Conservation (phyloP, 2,329 filamentous ascomycete genomes). For the Neobulgaria alba region DNA sequence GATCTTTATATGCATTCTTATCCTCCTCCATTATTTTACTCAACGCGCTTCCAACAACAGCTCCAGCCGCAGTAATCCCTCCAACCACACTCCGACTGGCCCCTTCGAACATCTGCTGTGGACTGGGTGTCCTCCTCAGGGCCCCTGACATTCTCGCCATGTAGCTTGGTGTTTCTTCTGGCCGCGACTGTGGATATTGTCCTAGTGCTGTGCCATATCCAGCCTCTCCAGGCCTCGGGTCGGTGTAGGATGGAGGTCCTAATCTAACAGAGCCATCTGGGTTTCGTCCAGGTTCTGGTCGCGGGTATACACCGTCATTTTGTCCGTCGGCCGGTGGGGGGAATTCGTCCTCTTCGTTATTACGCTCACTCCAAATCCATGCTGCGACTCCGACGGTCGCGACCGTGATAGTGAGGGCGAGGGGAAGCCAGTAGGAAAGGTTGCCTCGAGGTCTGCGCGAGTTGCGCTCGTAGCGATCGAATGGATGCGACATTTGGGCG, state of each 20-base stretch:
- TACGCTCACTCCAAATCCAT: conserved; percentile 90
- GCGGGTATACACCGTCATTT: conserved; percentile 31
- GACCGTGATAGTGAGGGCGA: conserved; percentile 77
- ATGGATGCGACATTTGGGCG: conserved; percentile 52
- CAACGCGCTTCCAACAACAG: conserved; percentile 72
- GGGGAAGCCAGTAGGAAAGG: conserved; percentile 80
- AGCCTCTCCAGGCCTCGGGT: conserved; percentile 31
- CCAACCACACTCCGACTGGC: conserved; percentile 75
- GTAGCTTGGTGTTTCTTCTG: conserved; percentile 48
- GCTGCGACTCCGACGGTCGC: conserved; percentile 79
- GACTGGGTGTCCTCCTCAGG: conserved; percentile 72
- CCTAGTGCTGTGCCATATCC: conserved; percentile 35
- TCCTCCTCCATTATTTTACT: conserved; percentile 80
- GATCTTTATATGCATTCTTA: conserved; percentile 70
- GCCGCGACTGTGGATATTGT: conserved; percentile 10
- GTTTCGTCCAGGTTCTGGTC: conserved; percentile 22
- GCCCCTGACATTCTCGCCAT: conserved; percentile 73
- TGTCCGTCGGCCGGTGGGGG: conserved; percentile 39
- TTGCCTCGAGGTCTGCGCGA: conserved; percentile 41
- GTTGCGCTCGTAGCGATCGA: conserved; percentile 47
- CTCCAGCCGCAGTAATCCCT: conserved; percentile 74
- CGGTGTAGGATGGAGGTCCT: conserved; percentile 33
- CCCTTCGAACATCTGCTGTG: conserved; percentile 79
- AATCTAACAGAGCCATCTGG: conserved; percentile 27
- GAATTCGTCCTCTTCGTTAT: conserved; percentile 54